phyloP scores from a whole-genome alignment of 2,329 filamentous ascomycete species.

The Talaromyces sp. region DNA sequence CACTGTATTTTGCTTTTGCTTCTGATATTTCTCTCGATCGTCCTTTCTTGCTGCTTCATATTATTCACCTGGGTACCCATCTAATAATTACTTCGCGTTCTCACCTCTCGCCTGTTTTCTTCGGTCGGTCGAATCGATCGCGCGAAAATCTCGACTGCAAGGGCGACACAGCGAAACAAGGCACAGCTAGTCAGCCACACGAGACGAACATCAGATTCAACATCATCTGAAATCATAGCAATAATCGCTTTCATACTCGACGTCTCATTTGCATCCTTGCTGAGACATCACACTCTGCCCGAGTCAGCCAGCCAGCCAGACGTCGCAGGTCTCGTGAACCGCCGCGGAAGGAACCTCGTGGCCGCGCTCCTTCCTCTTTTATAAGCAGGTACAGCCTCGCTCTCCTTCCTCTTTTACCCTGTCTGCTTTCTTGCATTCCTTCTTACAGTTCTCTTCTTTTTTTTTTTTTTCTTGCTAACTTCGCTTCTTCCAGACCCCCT shows the following conservation, averaged over 20 bases:
- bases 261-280: conserved; percentile 6
- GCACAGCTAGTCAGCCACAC: conserved; percentile 1
- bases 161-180: conserved; percentile 4
- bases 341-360: conserved; percentile 13
- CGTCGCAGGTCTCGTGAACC: conserved; percentile 14
- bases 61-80: neutral
- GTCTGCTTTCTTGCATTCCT: neutral
- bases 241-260: neutral
- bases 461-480: neutral
- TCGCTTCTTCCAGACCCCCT: neutral
- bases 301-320: neutral
- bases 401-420: neutral
- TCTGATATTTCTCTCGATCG: neutral
- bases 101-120: neutral
- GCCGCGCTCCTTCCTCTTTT: neutral
- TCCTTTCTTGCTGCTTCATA: neutral
- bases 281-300: conserved; percentile 6
- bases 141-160: conserved; percentile 3
- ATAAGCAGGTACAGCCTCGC: conserved; percentile 19
- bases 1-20: neutral
- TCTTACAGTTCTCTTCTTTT: neutral
- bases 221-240: conserved; percentile 13
- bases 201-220: conserved; percentile 14
- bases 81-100: neutral
- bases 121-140: neutral